Evolutionary conservation across 768 basidiomycete genomes (phyloP), one percentile per base, ranked within the genome.

Genomic region (Rhodosporidiobolus odoratus): DNA sequence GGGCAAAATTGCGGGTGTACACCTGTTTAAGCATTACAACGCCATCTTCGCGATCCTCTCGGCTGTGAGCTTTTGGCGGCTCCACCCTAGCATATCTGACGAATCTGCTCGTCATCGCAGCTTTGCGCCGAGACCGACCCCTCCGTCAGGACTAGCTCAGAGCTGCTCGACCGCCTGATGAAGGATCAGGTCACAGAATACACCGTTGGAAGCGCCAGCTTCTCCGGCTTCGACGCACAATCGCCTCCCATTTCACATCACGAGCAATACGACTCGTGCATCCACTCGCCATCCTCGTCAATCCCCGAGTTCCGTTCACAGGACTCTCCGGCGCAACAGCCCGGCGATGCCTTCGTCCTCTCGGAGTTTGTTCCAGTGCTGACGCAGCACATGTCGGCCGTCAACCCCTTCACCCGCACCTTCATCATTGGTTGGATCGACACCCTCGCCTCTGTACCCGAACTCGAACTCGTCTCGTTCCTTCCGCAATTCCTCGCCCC

Each of bases 381-480:
- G 12, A 86, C 88, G 58, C 95, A 98, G 73, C 85, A 96, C 71
- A 92, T 98, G 62, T 90, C 94, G 76, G 96, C 98, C 73, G 83
- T 98, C 78, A 94, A 89, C 78, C 95, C 96, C 1, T 93, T 95
- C 79, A 95, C 96, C 1, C 83, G 96, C 69, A 95, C 88, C 78
- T 98, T 93, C 79, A 85, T 99, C n/a, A 91, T 96, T 41, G 89
- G 90, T 2, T 99, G 96, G 96, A 91, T 98, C 68, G 91, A 86
- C 52, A 90, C 96, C 7, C 84, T 99, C 54, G 93, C 97, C 78
- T 94, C 92, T 27, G 91, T 98, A 7, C 96, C 96, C 17, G 96
- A 99, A 77, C 83, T 99, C 63, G 95, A 98, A 78, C 84, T 99
- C 54, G 89, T 98, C 56, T 88, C 91, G 35, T 96, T 91, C 81